Evolutionary conservation across 345 rosid species (phyloP), one percentile per base, ranked within the genome.

Genomic region (Salix viminalis): DNA sequence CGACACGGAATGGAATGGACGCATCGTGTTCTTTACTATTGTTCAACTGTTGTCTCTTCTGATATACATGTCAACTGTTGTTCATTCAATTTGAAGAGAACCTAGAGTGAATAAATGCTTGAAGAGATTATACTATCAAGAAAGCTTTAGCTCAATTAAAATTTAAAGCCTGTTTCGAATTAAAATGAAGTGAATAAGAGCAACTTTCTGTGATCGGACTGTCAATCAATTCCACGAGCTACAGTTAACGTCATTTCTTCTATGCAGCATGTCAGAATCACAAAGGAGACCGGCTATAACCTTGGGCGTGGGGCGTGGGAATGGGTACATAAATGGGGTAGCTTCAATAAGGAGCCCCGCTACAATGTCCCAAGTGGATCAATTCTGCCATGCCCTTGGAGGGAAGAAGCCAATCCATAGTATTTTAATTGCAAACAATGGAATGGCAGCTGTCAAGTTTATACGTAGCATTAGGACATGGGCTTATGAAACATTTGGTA

Each of bases 401-500:
- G 99, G 99, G 79, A 81, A 91, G 65, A 90, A 71, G 83, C 95
- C 97, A 67, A 88, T 96, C 36, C 98, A 91, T 71, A 96, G 98
- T 83, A 91, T 96, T 83, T 84, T 96, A 83, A 90, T 96, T 10
- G 90, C 99, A 16, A 96, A 96, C 86, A 96, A 96, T 87, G 99
- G 98, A 83, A 96, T 96, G 99, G 99, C 99, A 15, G 98, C 99
- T 80, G 99, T 96, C 75, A 96, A 96, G 87, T 96, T 96, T 77
- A 96, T 96, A 18, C 94, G 99, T 19, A 94, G 99, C 75, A 73
- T 94, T 79, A 88, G 99, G 79, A 89, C 97, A 37, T 96, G 99
- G 99, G 97, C 99, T 70, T 96, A 94, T 71, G 99, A 94, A 85
- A 96, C 98, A 28, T 96, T 94, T 79, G 99, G 99, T 75, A 85